Conservation (phyloP, 164 flowering plant genomes). For the Magnolia kwangsiensis region DNA sequence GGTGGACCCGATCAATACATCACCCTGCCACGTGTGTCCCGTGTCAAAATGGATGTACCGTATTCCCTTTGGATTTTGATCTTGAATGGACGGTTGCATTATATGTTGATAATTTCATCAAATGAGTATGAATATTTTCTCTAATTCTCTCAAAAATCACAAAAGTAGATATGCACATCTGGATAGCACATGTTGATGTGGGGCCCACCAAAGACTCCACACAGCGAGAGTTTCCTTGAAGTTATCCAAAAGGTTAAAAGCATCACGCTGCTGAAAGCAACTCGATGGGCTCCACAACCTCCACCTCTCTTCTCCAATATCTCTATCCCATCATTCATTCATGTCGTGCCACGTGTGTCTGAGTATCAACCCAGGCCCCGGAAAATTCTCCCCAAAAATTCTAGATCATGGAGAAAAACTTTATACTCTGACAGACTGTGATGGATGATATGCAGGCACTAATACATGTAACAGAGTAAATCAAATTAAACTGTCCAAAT, state of each 20-base stretch:
- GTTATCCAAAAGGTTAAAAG: no score
- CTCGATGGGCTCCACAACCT: background rate
- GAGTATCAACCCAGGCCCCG: no score
- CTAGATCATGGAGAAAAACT: no score
- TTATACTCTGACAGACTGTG: background rate
- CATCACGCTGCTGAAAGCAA: background rate
- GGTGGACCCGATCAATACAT: no score
- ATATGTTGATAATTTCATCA: background rate
- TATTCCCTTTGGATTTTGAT: no score
- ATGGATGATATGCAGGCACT: background rate
- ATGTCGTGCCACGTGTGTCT: background rate
- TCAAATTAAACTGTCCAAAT: background rate
- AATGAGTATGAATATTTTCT: background rate
- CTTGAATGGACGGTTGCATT: no score
- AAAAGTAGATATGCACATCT: background rate
- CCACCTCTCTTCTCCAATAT: background rate
- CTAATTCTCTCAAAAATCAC: background rate
- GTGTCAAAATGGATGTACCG: no score
- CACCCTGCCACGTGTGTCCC: no score
- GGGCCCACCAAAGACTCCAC: background rate
- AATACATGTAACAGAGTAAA: background rate
- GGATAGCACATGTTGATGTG: constrained; percentile 1
- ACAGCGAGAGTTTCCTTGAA: background rate
- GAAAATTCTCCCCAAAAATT: no score
- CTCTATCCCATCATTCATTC: background rate